Percentiles rank a stretch among this genome's conserved stretches.
phyloP scores from a whole-genome alignment of 2,329 filamentous ascomycete species.

The Fusarium humuli region DNA sequence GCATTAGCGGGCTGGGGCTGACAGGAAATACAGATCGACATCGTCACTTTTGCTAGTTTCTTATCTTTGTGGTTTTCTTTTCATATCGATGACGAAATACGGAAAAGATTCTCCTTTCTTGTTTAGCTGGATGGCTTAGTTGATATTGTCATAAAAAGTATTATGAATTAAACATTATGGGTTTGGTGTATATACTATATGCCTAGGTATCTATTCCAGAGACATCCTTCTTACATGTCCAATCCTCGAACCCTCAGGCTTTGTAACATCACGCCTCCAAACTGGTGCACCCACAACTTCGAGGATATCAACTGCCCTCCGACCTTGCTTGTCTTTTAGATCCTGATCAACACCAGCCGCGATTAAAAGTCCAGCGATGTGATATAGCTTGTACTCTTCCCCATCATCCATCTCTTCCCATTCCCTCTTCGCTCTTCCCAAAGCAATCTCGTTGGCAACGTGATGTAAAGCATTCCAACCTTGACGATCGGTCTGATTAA shows the following conservation, averaged over 20 bases:
- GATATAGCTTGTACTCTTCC: slow-evolving; percentile 12
- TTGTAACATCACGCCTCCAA: slow-evolving; percentile 3
- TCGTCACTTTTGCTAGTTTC: background rate
- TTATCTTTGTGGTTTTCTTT: background rate
- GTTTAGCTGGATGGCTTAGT: background rate
- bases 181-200: background rate
- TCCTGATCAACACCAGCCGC: slow-evolving; percentile 6
- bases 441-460: slow-evolving; percentile 11
- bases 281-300: slow-evolving; percentile 11
- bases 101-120: background rate
- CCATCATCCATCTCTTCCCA: background rate
- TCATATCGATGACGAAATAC: background rate
- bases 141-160: no score
- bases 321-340: slow-evolving; percentile 12
- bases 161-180: background rate
- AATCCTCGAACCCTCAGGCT: background rate
- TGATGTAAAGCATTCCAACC: slow-evolving; percentile 23
- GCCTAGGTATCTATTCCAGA: background rate
- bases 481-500: slow-evolving; percentile 9
- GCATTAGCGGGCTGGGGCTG: background rate
- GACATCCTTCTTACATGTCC: background rate
- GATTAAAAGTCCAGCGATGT: background rate
- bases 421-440: slow-evolving; percentile 8
- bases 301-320: slow-evolving; percentile 8
- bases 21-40: slow-evolving; percentile 5